Conservation (phyloP, 2,329 filamentous ascomycete genomes). For the Fusarium sp. region DNA sequence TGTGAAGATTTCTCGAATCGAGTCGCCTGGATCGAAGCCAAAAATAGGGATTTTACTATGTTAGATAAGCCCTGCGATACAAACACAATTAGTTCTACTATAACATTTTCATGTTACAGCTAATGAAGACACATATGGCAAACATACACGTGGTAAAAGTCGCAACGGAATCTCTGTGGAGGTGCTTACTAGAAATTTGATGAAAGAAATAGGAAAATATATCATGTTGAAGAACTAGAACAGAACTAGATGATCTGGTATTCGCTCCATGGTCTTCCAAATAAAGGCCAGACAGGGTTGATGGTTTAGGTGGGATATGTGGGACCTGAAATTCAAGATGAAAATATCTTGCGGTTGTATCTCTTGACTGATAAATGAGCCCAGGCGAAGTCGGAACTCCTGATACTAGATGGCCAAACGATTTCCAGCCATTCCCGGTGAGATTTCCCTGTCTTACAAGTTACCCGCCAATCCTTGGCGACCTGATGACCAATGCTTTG, state of each 20-base stretch:
- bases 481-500: neutral
- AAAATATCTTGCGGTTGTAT: neutral
- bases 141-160: neutral
- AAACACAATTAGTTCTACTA: fast-evolving
- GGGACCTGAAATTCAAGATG: neutral
- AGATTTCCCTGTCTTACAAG: neutral
- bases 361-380: neutral
- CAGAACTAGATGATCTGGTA: fast-evolving
- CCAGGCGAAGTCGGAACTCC: no score
- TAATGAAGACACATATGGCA: neutral
- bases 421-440: neutral
- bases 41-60: fast-evolving
- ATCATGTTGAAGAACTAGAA: neutral
- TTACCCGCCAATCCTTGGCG: neutral
- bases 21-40: fast-evolving
- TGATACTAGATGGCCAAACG: neutral
- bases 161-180: neutral
- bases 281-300: neutral
- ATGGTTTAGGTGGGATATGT: neutral
- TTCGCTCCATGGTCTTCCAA: neutral
- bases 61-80: fast-evolving
- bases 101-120: fast-evolving
- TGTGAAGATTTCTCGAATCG: neutral
- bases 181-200: fast-evolving
- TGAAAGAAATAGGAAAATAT: fast-evolving